Conservation (phyloP, 2,329 filamentous ascomycete species). For the Trichoderma atrobrunneum region DNA sequence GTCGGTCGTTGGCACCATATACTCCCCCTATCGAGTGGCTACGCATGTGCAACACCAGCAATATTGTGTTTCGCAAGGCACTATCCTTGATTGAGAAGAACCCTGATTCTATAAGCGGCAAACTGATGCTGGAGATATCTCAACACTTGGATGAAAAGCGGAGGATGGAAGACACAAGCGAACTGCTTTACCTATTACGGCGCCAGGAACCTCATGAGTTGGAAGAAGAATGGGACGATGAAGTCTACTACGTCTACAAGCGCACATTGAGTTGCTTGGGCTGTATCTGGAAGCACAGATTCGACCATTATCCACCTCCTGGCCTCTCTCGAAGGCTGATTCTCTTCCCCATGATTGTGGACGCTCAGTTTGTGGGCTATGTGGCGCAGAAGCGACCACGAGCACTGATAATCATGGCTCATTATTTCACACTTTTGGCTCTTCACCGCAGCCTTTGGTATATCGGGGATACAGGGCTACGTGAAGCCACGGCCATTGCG, state of each 20-base stretch:
- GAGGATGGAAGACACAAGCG: neutral
- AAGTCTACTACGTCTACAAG: constrained; percentile 22
- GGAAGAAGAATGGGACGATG: constrained; percentile 19
- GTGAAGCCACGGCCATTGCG: neutral
- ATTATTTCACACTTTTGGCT: constrained; percentile 25
- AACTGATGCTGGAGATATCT: neutral
- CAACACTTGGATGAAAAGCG: neutral
- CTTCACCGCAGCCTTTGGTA: constrained; percentile 23
- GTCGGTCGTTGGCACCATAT: constrained; percentile 23
- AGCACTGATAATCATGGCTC: constrained; percentile 25
- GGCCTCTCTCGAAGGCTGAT: constrained; percentile 20
- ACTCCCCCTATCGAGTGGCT: constrained; percentile 25
- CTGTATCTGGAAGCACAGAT: constrained; percentile 23
- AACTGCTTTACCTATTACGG: neutral
- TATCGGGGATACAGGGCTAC: constrained; percentile 19
- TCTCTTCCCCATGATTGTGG: constrained; percentile 25
- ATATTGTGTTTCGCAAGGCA: constrained; percentile 21
- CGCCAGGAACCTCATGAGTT: neutral
- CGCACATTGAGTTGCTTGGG: constrained; percentile 24
- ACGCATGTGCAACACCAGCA: constrained; percentile 24
- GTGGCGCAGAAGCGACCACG: constrained; percentile 25
- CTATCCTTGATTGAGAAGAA: neutral
- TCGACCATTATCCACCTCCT: neutral
- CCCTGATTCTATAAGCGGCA: neutral
- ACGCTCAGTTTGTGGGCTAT: constrained; percentile 22